Conservation (phyloP, 2,329 filamentous ascomycete species). For the Mollisia scopiformis region DNA sequence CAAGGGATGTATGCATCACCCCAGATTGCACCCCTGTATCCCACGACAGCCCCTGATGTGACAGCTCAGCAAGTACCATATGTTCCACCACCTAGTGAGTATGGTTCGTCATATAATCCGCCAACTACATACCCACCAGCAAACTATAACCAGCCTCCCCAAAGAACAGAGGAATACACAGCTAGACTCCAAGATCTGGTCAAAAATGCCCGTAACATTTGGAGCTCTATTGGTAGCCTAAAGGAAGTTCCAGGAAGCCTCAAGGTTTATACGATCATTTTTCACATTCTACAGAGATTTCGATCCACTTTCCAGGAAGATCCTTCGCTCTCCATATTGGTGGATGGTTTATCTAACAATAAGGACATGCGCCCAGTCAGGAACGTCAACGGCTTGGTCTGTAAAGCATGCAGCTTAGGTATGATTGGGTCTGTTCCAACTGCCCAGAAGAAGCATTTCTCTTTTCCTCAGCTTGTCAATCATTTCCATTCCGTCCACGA, state of each 20-base stretch:
- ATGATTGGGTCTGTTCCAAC: slow-evolving; percentile 27
- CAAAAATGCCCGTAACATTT: slow-evolving; percentile 60
- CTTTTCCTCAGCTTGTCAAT: slow-evolving; percentile 62
- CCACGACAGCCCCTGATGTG: slow-evolving; percentile 20
- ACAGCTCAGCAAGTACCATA: slow-evolving; percentile 24
- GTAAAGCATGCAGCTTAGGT: slow-evolving; percentile 54
- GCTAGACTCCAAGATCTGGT: slow-evolving; percentile 55
- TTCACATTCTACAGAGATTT: slow-evolving; percentile 63
- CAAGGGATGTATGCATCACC: slow-evolving; percentile 26
- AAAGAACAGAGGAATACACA: slow-evolving; percentile 47
- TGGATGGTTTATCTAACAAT: slow-evolving; percentile 58
- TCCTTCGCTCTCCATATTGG: slow-evolving; percentile 60
- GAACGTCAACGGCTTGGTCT: slow-evolving; percentile 56
- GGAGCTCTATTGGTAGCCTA: slow-evolving; percentile 62
- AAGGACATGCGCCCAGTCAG: slow-evolving; percentile 60
- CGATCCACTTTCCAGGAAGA: slow-evolving; percentile 58
- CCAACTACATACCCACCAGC: slow-evolving; percentile 31
- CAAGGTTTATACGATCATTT: slow-evolving; percentile 64
- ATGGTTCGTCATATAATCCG: slow-evolving; percentile 27
- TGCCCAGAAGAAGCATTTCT: slow-evolving; percentile 47
- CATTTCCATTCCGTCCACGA: slow-evolving; percentile 53
- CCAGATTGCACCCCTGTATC: slow-evolving; percentile 24
- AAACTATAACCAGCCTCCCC: slow-evolving; percentile 29
- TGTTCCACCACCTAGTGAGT: slow-evolving; percentile 21
- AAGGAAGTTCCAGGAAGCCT: slow-evolving; percentile 64